phyloP scores from a whole-genome alignment of 2,329 filamentous ascomycete species.

The Madurella mycetomatis region DNA sequence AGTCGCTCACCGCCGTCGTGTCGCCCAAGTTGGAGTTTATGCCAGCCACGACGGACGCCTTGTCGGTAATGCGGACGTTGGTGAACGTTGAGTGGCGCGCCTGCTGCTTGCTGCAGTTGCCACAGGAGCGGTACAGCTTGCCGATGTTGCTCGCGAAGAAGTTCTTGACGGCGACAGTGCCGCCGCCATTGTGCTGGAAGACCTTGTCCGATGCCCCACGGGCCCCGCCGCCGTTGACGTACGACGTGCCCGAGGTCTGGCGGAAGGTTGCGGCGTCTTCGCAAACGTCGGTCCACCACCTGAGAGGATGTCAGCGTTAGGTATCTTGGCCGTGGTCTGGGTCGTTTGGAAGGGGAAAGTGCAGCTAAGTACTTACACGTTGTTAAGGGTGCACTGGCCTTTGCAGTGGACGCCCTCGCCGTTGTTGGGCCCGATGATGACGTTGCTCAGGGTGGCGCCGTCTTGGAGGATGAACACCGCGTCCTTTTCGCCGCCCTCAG shows the following conservation, averaged over 20 bases:
- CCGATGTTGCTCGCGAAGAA: conserved; percentile 42
- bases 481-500: conserved; percentile 30
- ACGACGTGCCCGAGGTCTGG: conserved; percentile 34
- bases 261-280: conserved; percentile 36
- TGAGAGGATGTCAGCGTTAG: conserved; percentile 5
- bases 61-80: conserved; percentile 39
- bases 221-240: conserved; percentile 36
- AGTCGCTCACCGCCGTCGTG: conserved; percentile 23
- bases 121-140: conserved; percentile 45
- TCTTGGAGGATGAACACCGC: conserved; percentile 49
- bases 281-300: conserved; percentile 35
- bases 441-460: conserved; percentile 48
- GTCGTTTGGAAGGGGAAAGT: not conserved
- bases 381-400: conserved; percentile 41
- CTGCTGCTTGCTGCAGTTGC: conserved; percentile 42
- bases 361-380: conserved; percentile 22
- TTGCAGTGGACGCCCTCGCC: conserved; percentile 47
- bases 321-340: not conserved
- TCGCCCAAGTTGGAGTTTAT: conserved; percentile 49
- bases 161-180: conserved; percentile 33
- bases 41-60: conserved; percentile 39
- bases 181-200: conserved; percentile 37
- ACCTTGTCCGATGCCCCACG: conserved; percentile 35
- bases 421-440: conserved; percentile 47
- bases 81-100: conserved; percentile 41